Conservation (phyloP, 2,329 filamentous ascomycete genomes). For the Aspergillus niger region DNA sequence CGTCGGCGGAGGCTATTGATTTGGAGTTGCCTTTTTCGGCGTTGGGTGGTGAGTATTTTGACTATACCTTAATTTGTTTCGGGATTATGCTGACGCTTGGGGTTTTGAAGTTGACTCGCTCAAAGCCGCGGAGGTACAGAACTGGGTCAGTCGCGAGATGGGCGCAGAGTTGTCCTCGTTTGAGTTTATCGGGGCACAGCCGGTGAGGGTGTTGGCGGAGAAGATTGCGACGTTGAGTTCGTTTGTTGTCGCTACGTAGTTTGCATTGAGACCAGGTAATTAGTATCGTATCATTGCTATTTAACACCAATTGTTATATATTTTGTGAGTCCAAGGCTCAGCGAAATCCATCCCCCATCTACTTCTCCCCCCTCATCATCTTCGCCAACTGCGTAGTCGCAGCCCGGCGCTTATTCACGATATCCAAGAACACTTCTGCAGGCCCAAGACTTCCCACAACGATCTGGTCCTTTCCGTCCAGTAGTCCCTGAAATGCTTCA, state of each 20-base stretch:
- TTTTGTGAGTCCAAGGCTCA: too few relatives aligned
- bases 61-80: too few relatives aligned
- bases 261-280: too few relatives aligned
- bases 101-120: conserved; percentile 21
- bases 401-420: conserved; percentile 33
- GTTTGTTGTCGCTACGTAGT: conserved; percentile 11
- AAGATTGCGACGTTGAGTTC: conserved; percentile 23
- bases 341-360: neutral
- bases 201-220: conserved; percentile 21
- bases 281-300: too few relatives aligned
- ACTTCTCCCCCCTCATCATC: neutral
- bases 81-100: neutral
- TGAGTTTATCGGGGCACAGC: conserved; percentile 26
- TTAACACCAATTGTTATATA: neutral
- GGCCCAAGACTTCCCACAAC: conserved; percentile 38
- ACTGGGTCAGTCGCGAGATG: conserved; percentile 25
- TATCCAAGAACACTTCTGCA: conserved; percentile 33
- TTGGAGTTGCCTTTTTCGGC: conserved; percentile 25
- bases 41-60: conserved; percentile 14
- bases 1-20: conserved; percentile 25
- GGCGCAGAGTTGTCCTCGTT: conserved; percentile 26
- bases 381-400: conserved; percentile 18
- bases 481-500: conserved; percentile 49
- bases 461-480: conserved; percentile 47
- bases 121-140: conserved; percentile 25